Evolutionary conservation across 805 yeast genomes (phyloP).

Genomic region (Metschnikowia orientalis): DNA sequence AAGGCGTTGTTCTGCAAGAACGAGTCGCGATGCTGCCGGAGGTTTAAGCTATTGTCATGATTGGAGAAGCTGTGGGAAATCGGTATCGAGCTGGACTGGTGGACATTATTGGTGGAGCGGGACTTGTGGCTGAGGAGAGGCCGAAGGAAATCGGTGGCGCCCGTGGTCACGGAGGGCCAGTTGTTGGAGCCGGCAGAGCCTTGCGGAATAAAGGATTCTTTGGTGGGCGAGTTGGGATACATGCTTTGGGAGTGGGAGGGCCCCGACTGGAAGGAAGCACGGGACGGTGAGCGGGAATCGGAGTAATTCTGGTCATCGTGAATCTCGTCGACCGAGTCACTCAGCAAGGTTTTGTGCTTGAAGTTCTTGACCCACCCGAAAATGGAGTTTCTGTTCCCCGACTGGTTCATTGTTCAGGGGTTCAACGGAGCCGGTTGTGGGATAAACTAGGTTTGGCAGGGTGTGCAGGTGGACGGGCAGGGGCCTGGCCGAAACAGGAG

Average conservation of each 20-base stretch:
- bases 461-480: too few species aligned
- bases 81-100: conserved; percentile 36
- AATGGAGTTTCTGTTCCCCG: conserved; percentile 37
- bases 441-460: background rate
- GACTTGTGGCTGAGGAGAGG: conserved; percentile 50
- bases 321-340: conserved; percentile 37
- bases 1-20: conserved; percentile 43
- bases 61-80: conserved; percentile 18
- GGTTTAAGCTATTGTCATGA: conserved; percentile 13
- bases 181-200: conserved; percentile 4
- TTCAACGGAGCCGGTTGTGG: background rate
- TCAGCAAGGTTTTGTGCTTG: conserved; percentile 35
- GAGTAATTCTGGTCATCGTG: conserved; percentile 17
- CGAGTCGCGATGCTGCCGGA: conserved; percentile 48
- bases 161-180: conserved; percentile 4
- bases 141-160: conserved; percentile 29
- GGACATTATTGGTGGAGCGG: conserved; percentile 45
- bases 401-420: conserved; percentile 30
- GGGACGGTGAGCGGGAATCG: conserved; percentile 21
- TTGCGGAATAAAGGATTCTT: conserved; percentile 8
- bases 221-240: conserved; percentile 12
- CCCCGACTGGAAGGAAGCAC: conserved; percentile 13
- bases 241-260: conserved; percentile 14
- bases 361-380: conserved; percentile 45
- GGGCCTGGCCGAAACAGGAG: too few species aligned